phyloP scores from a whole-genome alignment of 176 grass and related monocot species.

The Triticum aestivum region IWGSC_CS_RefSeq_v2.1 NC_057794.1:373635029-373635528 shows the following conservation, averaged over 20 bases:
- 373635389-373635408: neutral
- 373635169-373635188: neutral
- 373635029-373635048: neutral
- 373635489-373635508: neutral
- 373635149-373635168: neutral
- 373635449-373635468: neutral
- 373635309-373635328: neutral
- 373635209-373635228: neutral
- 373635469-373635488: neutral
- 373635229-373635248: neutral
- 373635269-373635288: neutral
- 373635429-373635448: neutral
- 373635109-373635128: neutral
- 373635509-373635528: conserved; percentile 9
- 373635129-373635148: neutral
- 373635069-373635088: neutral
- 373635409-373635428: neutral
- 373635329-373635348: neutral
- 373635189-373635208: neutral
- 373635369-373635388: neutral
- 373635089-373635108: neutral
- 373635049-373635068: neutral
- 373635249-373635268: neutral
- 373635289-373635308: neutral
- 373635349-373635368: neutral